Percentiles rank a stretch among this genome's conserved stretches.
These are phyloP conservation scores for Talaromyces ruber DNA, from an alignment of 495 filamentous ascomycete genomes.

Conservation along the genomic window DNA sequence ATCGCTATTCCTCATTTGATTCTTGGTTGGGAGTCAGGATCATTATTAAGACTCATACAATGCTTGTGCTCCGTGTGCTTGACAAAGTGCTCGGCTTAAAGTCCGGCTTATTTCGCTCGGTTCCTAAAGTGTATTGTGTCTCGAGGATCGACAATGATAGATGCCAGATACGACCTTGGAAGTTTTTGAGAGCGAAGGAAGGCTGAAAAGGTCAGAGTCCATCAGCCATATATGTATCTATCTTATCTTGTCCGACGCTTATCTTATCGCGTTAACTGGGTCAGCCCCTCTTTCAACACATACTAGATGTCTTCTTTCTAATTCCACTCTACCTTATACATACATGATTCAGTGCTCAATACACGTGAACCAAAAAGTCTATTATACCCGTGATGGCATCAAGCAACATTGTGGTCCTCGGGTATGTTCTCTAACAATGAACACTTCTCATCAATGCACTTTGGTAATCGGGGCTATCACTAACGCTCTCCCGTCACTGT, in stretches of 20 bases:
- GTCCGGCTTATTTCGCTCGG: too few relatives aligned
- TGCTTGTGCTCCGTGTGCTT: too few relatives aligned
- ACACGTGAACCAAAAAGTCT: too few relatives aligned
- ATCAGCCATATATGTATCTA: not conserved
- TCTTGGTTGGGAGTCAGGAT: too few relatives aligned
- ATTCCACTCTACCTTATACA: not conserved
- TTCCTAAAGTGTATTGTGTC: too few relatives aligned
- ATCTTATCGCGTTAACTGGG: not conserved
- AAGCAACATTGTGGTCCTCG: conserved; percentile 56
- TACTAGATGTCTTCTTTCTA: not conserved
- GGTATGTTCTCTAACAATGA: conserved; percentile 31
- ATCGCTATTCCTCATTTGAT: too few relatives aligned
- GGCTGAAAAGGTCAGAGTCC: not conserved
- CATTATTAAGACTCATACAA: too few relatives aligned
- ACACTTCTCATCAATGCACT: not conserved
- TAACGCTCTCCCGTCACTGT: not conserved
- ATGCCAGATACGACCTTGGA: not conserved
- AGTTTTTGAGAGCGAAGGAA: not conserved
- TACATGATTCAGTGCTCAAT: not conserved
- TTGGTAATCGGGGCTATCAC: not conserved
- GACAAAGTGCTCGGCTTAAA: too few relatives aligned
- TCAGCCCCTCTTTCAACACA: not conserved
- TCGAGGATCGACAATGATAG: not conserved
- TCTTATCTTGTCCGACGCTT: not conserved
- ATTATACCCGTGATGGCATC: conserved; percentile 19